phyloP scores from a whole-genome alignment of 2,329 filamentous ascomycete species.

The Aspergillus tamarii region DNA sequence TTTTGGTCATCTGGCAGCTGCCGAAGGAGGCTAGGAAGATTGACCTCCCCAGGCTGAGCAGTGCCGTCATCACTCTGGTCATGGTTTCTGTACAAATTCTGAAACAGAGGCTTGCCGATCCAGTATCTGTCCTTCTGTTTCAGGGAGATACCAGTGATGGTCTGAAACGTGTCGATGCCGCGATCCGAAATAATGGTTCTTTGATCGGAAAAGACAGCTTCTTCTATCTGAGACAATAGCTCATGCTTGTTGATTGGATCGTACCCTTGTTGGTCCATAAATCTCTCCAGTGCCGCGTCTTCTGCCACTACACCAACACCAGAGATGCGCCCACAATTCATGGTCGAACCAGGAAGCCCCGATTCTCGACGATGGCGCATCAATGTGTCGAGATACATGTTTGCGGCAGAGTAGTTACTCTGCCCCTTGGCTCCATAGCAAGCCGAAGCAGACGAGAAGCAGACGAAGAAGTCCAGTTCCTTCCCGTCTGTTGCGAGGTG shows the following conservation, averaged over 20 bases:
- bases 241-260: conserved; percentile 8
- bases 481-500: neutral
- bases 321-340: neutral
- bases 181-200: too few species aligned
- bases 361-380: neutral
- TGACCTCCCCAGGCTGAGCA: neutral
- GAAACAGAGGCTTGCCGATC: neutral
- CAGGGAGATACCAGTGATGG: too few species aligned
- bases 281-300: neutral
- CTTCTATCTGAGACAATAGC: conserved; percentile 8
- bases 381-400: conserved; percentile 7
- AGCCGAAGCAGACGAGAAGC: conserved; percentile 3
- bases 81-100: conserved; percentile 1
- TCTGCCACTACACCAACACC: conserved; percentile 6
- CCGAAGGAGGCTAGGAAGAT: neutral
- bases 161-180: too few species aligned
- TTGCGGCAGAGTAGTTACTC: conserved; percentile 11
- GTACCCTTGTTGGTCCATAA: conserved; percentile 5
- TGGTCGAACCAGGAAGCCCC: conserved; percentile 1
- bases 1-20: neutral
- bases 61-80: neutral
- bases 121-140: neutral
- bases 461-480: conserved; percentile 12
- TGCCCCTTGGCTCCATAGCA: conserved; percentile 6
- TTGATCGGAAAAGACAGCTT: neutral